Base-by-base conservation (phyloP, 768 basidiomycete genomes). In the Fistulinella prunicolor region DNA sequence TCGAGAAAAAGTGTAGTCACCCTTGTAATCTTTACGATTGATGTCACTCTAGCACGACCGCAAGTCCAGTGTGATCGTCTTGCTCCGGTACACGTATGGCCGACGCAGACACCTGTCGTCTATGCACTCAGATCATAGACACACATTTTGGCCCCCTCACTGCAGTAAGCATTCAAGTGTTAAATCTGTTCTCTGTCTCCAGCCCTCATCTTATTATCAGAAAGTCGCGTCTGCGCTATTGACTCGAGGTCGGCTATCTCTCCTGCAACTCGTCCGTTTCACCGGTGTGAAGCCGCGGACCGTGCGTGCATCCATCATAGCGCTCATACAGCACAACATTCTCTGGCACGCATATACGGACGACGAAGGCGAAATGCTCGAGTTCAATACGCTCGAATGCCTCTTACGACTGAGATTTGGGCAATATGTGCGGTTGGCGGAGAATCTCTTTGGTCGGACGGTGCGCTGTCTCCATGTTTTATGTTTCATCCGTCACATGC, bases 311-410 rank as follows among this genome's bases (percentile, higher is more conserved):
- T 77, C 82, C 17, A 70, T 94, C 17, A 72, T 96, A 38, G 79
- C 86, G 38, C 78, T 97, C 44, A 76, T 94, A 16, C 94, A 97
- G 63, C 94, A 97, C 63, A 94, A 96, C 67, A 68, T 96, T 37
- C 73, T 94, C 37, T 94, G 92, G 89, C 89, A 93, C 61, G 79
- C 85, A 9, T 77, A 78, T 32, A 77, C 77, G 6, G 83, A 83
- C 9, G 81, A 83, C n/a, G 85, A 82, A 35, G 81, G 79, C 6
- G 87, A 86, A 53, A 78, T 88, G 48, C 74, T 89, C 40, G 93
- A 96, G 64, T 73, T 95, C 53, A 92, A 93, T 59, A 70, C 82
- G 13, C 80, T 86, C 45, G 91, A 93, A 61, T 94, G 93, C 63
- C 73, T 96, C 29, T 72, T 83, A 69, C 75, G 94, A 47, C 59